phyloP scores from a whole-genome alignment of 768 basidiomycete genomes.

The Pulveroboletus sp. region DNA sequence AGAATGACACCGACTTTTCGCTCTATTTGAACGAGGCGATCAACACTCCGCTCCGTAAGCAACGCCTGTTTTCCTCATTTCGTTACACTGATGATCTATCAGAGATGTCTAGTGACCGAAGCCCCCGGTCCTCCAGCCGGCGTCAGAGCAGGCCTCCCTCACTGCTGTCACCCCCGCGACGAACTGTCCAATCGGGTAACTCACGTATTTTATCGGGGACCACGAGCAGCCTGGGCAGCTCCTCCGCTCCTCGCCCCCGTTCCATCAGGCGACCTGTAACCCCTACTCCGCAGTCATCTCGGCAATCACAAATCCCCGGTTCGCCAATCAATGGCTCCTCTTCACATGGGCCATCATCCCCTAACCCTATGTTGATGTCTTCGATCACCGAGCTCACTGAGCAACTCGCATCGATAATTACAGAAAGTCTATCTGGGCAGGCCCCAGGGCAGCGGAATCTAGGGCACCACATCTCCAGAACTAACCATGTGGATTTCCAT shows the following conservation, averaged over 20 bases:
- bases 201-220: neutral
- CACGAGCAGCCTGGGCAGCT: neutral
- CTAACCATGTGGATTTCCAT: neutral
- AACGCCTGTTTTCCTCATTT: neutral
- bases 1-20: neutral
- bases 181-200: neutral
- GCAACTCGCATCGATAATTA: neutral
- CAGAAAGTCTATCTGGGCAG: neutral
- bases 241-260: neutral
- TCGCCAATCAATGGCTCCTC: neutral
- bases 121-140: neutral
- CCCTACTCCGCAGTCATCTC: slow-evolving; percentile 2
- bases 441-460: neutral
- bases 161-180: neutral
- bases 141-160: slow-evolving; percentile 3
- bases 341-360: neutral
- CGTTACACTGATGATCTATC: neutral
- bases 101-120: neutral
- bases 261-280: slow-evolving; percentile 6
- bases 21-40: neutral
- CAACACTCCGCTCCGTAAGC: slow-evolving; percentile 4
- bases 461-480: neutral
- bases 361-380: neutral
- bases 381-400: neutral
- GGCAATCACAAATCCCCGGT: neutral